These are phyloP conservation scores for Spathaspora sp. DNA, from an alignment of 805 yeast species.

Conservation along the genomic window DNA sequence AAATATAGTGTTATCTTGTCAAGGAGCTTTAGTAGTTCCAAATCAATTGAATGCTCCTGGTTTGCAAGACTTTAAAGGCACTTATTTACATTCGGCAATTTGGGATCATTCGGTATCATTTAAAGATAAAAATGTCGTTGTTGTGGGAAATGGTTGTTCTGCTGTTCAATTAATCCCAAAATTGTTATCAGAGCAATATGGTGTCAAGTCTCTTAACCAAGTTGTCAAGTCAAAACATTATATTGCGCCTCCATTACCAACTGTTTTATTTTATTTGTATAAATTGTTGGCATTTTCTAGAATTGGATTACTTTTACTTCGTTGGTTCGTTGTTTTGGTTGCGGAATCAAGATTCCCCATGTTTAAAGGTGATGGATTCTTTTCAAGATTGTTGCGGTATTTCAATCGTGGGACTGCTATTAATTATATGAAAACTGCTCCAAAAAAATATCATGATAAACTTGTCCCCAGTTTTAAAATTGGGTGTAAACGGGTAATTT, in stretches of 20 bases:
- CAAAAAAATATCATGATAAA: constrained; percentile 28
- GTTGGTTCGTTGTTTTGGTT: constrained; percentile 22
- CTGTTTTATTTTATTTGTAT: constrained; percentile 16
- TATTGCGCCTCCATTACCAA: constrained; percentile 37
- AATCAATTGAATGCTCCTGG: constrained; percentile 27
- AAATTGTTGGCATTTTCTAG: constrained; percentile 20
- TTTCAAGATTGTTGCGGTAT: constrained; percentile 24
- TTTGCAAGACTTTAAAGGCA: constrained; percentile 31
- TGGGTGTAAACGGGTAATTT: constrained; percentile 40
- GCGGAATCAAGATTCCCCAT: constrained; percentile 37
- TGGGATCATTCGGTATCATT: constrained; percentile 32
- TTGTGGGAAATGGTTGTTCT: constrained; percentile 42
- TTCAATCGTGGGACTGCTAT: constrained; percentile 15
- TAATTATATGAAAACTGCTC: constrained; percentile 27
- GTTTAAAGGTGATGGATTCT: constrained; percentile 25
- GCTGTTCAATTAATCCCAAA: constrained; percentile 40
- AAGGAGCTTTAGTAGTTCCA: constrained; percentile 39
- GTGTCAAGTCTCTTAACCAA: constrained; percentile 26
- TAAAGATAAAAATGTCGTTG: constrained; percentile 32
- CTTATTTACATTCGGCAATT: constrained; percentile 38
- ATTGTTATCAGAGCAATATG: constrained; percentile 19
- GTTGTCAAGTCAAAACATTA: constrained; percentile 34
- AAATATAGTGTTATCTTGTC: constrained; percentile 21
- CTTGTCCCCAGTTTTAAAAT: constrained; percentile 36
- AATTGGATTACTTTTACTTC: constrained; percentile 23